phyloP scores from a whole-genome alignment of 2,329 filamentous ascomycete species.

The Hymenoscyphus infarciens region DNA sequence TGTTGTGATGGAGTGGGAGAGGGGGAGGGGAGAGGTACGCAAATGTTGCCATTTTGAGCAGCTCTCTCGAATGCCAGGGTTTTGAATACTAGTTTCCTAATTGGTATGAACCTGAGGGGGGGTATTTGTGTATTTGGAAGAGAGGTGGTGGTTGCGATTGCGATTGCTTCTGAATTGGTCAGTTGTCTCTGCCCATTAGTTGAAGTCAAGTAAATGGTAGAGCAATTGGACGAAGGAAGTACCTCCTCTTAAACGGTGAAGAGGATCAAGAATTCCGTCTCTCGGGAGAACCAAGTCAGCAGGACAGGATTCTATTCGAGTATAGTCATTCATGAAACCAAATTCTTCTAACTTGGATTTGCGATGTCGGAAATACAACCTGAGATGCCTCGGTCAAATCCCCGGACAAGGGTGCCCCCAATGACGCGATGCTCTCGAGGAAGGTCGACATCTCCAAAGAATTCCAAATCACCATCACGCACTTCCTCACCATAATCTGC shows the following conservation, averaged over 20 bases:
- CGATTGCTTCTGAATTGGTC: neutral
- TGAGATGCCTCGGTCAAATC: neutral
- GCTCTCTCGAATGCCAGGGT: neutral
- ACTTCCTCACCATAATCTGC: neutral
- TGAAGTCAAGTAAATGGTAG: neutral
- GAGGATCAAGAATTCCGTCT: too few species aligned
- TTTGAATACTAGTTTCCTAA: neutral
- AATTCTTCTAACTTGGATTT: neutral
- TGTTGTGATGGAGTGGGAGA: too few species aligned
- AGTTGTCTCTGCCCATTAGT: neutral
- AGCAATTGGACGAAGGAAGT: neutral
- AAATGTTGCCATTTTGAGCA: slow-evolving; percentile 45
- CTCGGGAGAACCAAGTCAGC: too few species aligned
- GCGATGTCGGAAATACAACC: slow-evolving; percentile 13
- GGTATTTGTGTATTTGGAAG: neutral
- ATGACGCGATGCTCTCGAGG: neutral
- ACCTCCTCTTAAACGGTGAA: too few species aligned
- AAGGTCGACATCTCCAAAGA: too few species aligned
- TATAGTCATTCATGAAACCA: neutral
- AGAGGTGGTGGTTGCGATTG: neutral
- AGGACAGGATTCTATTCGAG: too few species aligned
- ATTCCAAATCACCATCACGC: neutral
- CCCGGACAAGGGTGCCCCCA: neutral
- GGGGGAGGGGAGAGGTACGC: slow-evolving; percentile 39
- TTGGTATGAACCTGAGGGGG: neutral